These are phyloP conservation scores for Aspergillus vadensis DNA, from an alignment of 2,329 filamentous ascomycete genomes.

Conservation along the genomic window DNA sequence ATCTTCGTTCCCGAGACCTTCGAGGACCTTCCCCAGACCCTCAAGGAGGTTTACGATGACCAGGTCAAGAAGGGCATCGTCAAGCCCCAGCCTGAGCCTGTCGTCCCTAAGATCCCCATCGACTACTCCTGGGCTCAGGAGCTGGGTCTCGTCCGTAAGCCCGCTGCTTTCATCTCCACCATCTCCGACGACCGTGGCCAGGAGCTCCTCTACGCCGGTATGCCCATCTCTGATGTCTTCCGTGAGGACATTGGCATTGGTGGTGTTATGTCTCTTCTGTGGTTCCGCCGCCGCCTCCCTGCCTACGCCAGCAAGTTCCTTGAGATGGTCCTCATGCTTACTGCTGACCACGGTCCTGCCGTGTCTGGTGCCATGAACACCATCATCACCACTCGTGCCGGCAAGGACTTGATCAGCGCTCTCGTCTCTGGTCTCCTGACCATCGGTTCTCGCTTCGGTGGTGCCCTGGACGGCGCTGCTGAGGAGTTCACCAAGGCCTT, in stretches of 20 bases:
- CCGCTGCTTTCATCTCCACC: slow-evolving; percentile 98
- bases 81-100: slow-evolving; percentile 81
- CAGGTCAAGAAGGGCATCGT: slow-evolving; percentile 84
- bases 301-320: slow-evolving; percentile 97
- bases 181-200: slow-evolving; percentile 99
- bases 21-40: slow-evolving; percentile 81
- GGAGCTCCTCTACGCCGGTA: slow-evolving; percentile 96
- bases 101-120: slow-evolving; percentile 97
- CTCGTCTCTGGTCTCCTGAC: slow-evolving; percentile 96
- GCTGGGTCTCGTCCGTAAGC: slow-evolving; percentile 98
- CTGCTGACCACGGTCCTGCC: slow-evolving; percentile 96
- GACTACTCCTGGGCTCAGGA: slow-evolving; percentile 99
- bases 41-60: slow-evolving; percentile 83
- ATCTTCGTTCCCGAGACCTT: slow-evolving; percentile 95
- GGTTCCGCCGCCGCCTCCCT: slow-evolving; percentile 98
- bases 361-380: slow-evolving; percentile 99
- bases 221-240: slow-evolving; percentile 99
- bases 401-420: slow-evolving; percentile 96
- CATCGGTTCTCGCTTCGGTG: slow-evolving; percentile 97
- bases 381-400: slow-evolving; percentile 98
- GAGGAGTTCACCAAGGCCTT: slow-evolving; percentile 98
- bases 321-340: slow-evolving; percentile 99
- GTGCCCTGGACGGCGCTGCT: slow-evolving; percentile 94
- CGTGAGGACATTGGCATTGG: slow-evolving; percentile 98
- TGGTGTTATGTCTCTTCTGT: slow-evolving; percentile 99